Evolutionary conservation across 1,284 basidiomycete species (phyloP), one percentile per base, ranked within the genome.

Genomic region (Lignosus rhinocerotis): DNA sequence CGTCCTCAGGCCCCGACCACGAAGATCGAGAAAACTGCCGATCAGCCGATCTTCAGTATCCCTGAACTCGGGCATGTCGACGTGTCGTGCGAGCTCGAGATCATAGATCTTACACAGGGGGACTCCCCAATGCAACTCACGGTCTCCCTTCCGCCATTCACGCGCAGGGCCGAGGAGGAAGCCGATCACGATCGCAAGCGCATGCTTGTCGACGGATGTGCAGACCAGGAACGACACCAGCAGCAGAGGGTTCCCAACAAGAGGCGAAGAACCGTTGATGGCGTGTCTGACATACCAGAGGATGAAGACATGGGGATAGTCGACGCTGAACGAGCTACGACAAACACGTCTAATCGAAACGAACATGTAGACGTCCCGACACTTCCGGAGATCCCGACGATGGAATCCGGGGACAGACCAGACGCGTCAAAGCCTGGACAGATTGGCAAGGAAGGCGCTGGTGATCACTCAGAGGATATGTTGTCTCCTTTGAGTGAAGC

Each of bases 91-190:
- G 53, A 51, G 34, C 33, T 45, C 4, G 56, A 55, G 25, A 34
- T 60, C 51, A 55, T 63, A 21, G 60, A 62, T 33, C 54, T 63
- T 34, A 65, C 58, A 5, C 16, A 11, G 11, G 16, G 34, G 14
- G 43, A 43, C 12, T 30, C 16, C 31, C 53, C 56, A 1, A 46
- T 55, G 50, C 46, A 51, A 11, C 21, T 60, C 43, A 31, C 55
- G 5, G 9, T 14, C 5, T 55, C 47, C 21, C 46, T 58, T 2
- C 53, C 54, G 9, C 38, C 56, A 6, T 17, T 52, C 9, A 32
- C 48, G 6, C 46, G 32, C 14, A 8, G 41, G 21, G 21, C 25
- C 8, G 43, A 14, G n/a, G 19, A 8, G 12, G 51, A 32, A 12
- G 50, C 25, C 8, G 32, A 39, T 9, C 55, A 12, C 10, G 51